Percentiles rank a stretch among this genome's conserved stretches.
Evolutionary conservation across 2,329 filamentous ascomycete species (phyloP).

Genomic region (Gliomastix tumulicola): DNA sequence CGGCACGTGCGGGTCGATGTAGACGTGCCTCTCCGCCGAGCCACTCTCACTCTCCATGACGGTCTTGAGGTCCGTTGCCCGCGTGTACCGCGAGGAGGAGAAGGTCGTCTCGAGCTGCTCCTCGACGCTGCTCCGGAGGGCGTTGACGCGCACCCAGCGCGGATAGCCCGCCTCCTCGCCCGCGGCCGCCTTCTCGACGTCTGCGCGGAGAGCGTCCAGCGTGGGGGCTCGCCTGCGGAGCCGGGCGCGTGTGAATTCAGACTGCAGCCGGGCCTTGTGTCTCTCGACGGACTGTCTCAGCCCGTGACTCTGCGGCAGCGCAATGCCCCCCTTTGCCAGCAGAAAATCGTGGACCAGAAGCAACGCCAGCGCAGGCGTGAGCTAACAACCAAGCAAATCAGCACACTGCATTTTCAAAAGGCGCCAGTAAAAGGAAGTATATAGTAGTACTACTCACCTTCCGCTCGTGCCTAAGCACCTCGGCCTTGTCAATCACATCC

Average conservation of each 20-base stretch:
- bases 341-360: constrained; percentile 83
- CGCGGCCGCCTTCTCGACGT: constrained; percentile 44
- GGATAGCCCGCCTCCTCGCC: constrained; percentile 56
- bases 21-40: constrained; percentile 40
- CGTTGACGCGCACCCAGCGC: constrained; percentile 90
- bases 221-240: constrained; percentile 64
- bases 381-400: too few relatives aligned
- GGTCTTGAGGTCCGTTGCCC: constrained; percentile 47
- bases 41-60: constrained; percentile 33
- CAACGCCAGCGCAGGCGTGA: constrained; percentile 73
- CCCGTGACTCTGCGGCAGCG: constrained; percentile 72
- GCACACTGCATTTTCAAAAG: too few relatives aligned
- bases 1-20: constrained; percentile 75
- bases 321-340: constrained; percentile 73
- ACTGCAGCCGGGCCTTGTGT: constrained; percentile 73
- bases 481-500: constrained; percentile 80
- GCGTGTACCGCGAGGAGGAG: constrained; percentile 49
- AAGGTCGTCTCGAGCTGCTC: constrained; percentile 74
- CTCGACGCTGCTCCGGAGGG: constrained; percentile 62
- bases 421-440: too few relatives aligned
- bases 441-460: too few relatives aligned
- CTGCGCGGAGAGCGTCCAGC: constrained; percentile 55
- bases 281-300: constrained; percentile 68
- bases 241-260: constrained; percentile 76
- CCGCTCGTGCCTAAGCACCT: constrained; percentile 69